phyloP scores from a whole-genome alignment of 2,329 filamentous ascomycete species.

The Apiospora marii region DNA sequence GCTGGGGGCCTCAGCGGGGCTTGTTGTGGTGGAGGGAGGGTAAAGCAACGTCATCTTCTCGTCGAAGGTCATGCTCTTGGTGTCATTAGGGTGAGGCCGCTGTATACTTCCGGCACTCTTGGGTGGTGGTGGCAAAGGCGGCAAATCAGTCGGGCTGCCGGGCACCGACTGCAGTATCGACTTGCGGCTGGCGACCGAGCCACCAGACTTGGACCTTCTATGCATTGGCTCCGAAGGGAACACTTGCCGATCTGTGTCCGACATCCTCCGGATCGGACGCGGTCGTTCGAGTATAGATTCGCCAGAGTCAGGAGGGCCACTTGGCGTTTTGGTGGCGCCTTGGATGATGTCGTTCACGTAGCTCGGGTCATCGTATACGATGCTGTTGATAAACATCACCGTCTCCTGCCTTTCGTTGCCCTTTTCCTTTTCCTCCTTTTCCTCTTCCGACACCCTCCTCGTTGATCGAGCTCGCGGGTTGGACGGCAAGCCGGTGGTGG shows the following conservation, averaged over 20 bases:
- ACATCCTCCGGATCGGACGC: slow-evolving; percentile 61
- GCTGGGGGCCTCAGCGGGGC: slow-evolving; percentile 19
- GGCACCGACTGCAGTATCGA: slow-evolving; percentile 53
- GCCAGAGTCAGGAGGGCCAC: slow-evolving; percentile 34
- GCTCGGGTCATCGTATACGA: slow-evolving; percentile 61
- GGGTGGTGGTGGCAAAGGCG: slow-evolving; percentile 59
- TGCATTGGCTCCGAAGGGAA: slow-evolving; percentile 57
- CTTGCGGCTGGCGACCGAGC: slow-evolving; percentile 54
- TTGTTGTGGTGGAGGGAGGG: slow-evolving; percentile 41
- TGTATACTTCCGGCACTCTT: slow-evolving; percentile 47
- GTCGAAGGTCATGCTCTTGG: slow-evolving; percentile 65
- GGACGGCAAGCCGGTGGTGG: slow-evolving; percentile 55
- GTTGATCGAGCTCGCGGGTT: slow-evolving; percentile 53
- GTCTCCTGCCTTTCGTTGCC: slow-evolving; percentile 49
- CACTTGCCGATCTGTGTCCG: slow-evolving; percentile 53
- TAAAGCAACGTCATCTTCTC: slow-evolving; percentile 65
- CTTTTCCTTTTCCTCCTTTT: slow-evolving; percentile 40
- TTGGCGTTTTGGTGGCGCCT: slow-evolving; percentile 45
- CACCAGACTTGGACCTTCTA: slow-evolving; percentile 58
- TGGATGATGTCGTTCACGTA: slow-evolving; percentile 59
- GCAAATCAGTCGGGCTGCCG: slow-evolving; percentile 58
- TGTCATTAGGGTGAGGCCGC: slow-evolving; percentile 58
- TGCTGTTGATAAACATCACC: slow-evolving; percentile 64
- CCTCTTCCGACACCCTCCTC: slow-evolving; percentile 40
- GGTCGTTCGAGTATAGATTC: slow-evolving; percentile 58